These are phyloP conservation scores for Fusarium setosum DNA, from an alignment of 2,329 filamentous ascomycete genomes.

Conservation along the genomic window DNA sequence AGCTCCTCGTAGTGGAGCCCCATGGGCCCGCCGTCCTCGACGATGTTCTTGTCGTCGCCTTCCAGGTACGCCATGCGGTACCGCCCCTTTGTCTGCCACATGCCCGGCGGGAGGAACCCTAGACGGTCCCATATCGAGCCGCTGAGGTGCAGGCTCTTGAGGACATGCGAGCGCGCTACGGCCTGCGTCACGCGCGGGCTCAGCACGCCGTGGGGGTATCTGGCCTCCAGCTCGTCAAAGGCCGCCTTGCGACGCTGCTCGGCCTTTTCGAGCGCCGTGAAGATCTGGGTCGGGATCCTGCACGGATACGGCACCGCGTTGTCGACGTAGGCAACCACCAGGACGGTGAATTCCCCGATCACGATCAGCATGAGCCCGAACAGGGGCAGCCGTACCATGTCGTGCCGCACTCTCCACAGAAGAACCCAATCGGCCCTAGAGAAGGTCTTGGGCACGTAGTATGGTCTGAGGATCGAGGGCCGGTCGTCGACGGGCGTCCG, in stretches of 20 bases:
- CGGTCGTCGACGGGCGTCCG: slow-evolving; percentile 65
- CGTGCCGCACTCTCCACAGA: slow-evolving; percentile 73
- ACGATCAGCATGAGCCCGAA: slow-evolving; percentile 82
- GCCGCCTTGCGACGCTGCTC: slow-evolving; percentile 63
- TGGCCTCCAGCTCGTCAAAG: slow-evolving; percentile 56
- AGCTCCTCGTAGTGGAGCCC: slow-evolving; percentile 73
- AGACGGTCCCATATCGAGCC: slow-evolving; percentile 62
- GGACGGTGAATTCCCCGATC: slow-evolving; percentile 87
- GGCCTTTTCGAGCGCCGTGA: slow-evolving; percentile 63
- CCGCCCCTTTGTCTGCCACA: slow-evolving; percentile 66
- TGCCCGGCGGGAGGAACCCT: slow-evolving; percentile 57
- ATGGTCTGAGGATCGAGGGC: slow-evolving; percentile 52
- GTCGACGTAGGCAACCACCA: slow-evolving; percentile 79
- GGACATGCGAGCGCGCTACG: slow-evolving; percentile 51
- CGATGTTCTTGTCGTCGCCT: slow-evolving; percentile 77
- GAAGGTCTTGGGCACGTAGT: slow-evolving; percentile 48
- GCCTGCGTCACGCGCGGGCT: slow-evolving; percentile 45
- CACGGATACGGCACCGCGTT: slow-evolving; percentile 83
- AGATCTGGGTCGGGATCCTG: slow-evolving; percentile 81
- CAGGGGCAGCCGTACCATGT: slow-evolving; percentile 80
- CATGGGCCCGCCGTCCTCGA: slow-evolving; percentile 66
- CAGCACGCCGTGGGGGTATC: slow-evolving; percentile 49
- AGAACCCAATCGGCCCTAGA: slow-evolving; percentile 79
- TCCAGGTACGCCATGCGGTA: slow-evolving; percentile 72
- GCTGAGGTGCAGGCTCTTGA: slow-evolving; percentile 58